Base-by-base conservation (phyloP, 2,329 filamentous ascomycete species). In the Monilinia fructigena region DNA sequence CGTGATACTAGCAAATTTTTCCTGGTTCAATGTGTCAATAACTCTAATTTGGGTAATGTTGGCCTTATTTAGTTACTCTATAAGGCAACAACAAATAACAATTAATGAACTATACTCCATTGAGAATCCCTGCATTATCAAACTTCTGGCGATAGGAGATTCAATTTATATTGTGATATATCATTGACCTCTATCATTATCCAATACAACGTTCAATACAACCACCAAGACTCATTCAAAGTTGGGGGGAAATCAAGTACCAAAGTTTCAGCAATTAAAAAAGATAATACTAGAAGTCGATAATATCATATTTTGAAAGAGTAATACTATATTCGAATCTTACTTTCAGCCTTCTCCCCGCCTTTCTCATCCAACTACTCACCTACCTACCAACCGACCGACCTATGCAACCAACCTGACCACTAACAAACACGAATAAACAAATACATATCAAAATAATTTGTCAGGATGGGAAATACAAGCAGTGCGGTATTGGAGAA, bases 401-500 rank as follows among this genome's bases (percentile, higher is more conserved):
- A 35, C 31, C 31, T 67, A 67, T 20, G n/a, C 47, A 11, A n/a
- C 11, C 62, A 55, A 67, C 68, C 54, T 65, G 66, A 48, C 58
- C 45, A 59, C 55, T 42, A 42, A 55, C 50, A 50, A 61, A 62
- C 50, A 69, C 55, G 47, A 42, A 55, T 50, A 50, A 61, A 62
- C 54, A 69, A 55, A 26, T 14, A 63, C 71, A 76, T 18, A 40
- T 23, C 38, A 28, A 16, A 16, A 63, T 16, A 42, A 47, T 52
- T 8, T 14, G 55, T 8, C 31, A 79, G 72, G 72, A 90, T 90
- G 87, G 87, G 87, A 73, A 89, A 90, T 79, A 85, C 86, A 67
- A 87, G 85, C 73, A 89, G 87, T 77, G 81, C 84, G 73, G 89
- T 98, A 78, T 85, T 98, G 79, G 94, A 98, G 80, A 95, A 90